phyloP scores from a whole-genome alignment of 2,329 filamentous ascomycete genomes.

The Penicillium sp. region DNA sequence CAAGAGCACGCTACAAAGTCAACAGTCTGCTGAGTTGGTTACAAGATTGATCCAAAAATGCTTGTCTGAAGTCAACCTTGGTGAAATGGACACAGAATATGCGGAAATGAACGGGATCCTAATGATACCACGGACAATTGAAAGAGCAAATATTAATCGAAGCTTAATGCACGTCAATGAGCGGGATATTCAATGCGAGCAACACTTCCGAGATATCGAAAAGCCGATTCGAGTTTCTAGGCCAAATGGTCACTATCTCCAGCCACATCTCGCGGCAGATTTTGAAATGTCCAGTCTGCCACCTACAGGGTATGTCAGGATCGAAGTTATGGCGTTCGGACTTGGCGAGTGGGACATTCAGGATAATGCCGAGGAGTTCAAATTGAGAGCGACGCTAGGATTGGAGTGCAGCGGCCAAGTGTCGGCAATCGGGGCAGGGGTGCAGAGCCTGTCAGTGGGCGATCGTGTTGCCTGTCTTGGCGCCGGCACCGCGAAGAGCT shows the following conservation, averaged over 20 bases:
- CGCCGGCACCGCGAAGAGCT: slow-evolving; percentile 18
- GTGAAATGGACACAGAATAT: slow-evolving; percentile 29
- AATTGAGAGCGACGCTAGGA: slow-evolving; percentile 4
- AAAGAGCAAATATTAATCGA: slow-evolving; percentile 10
- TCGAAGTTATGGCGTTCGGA: slow-evolving; percentile 37
- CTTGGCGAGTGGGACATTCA: slow-evolving; percentile 34
- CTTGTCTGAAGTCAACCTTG: slow-evolving; percentile 6
- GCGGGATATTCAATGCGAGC: not conserved
- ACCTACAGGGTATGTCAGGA: slow-evolving; percentile 30
- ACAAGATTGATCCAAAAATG: slow-evolving; percentile 12
- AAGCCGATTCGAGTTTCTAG: slow-evolving; percentile 13
- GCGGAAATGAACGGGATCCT: slow-evolving; percentile 25
- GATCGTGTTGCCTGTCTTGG: slow-evolving; percentile 30
- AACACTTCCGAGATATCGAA: slow-evolving; percentile 16
- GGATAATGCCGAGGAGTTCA: not conserved
- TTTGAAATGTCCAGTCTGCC: slow-evolving; percentile 1
- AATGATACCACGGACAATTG: slow-evolving; percentile 29
- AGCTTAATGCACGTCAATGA: slow-evolving; percentile 4
- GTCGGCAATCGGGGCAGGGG: slow-evolving; percentile 18
- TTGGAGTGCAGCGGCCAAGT: slow-evolving; percentile 28
- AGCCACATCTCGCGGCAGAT: slow-evolving; percentile 17
- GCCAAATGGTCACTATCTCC: not conserved
- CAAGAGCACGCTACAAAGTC: slow-evolving; percentile 3
- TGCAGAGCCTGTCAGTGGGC: slow-evolving; percentile 20
- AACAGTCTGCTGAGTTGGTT: slow-evolving; percentile 13